phyloP scores from a whole-genome alignment of 1,284 basidiomycete genomes.

The Kwoniella shivajii region DNA sequence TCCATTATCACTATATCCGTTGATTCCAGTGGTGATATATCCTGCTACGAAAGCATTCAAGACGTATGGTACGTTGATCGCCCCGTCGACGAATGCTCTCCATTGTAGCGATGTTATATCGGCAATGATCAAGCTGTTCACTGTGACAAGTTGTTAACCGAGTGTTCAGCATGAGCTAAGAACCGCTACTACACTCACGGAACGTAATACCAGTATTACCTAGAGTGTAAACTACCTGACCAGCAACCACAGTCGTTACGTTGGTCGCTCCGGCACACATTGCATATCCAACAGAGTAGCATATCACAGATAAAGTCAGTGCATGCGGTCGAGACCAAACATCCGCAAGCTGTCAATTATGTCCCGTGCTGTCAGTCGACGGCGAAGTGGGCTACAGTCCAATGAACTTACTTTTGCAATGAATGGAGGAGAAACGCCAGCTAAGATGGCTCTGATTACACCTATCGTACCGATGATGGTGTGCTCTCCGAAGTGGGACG shows the following conservation, averaged over 20 bases:
- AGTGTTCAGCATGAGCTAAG: too few relatives aligned
- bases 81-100: conserved; percentile 70
- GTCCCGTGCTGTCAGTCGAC: neutral
- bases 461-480: conserved; percentile 42
- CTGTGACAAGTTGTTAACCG: too few relatives aligned
- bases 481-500: conserved; percentile 42
- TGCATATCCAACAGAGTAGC: conserved; percentile 43
- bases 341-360: conserved; percentile 28
- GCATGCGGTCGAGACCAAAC: conserved; percentile 30
- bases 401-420: conserved; percentile 5
- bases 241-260: conserved; percentile 37
- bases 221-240: conserved; percentile 42
- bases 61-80: conserved; percentile 68
- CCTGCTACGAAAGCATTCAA: conserved; percentile 45
- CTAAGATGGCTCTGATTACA: conserved; percentile 24
- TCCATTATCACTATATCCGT: conserved; percentile 48
- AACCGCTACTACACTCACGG: conserved; percentile 2
- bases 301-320: conserved; percentile 23
- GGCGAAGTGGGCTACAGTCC: neutral
- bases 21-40: conserved; percentile 64
- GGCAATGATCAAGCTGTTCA: conserved; percentile 53
- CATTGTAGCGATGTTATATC: conserved; percentile 76
- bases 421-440: conserved; percentile 10
- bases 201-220: conserved; percentile 44
- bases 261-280: conserved; percentile 36